phyloP scores from a whole-genome alignment of 2,329 filamentous ascomycete genomes.

The Claviceps sorghi region DNA sequence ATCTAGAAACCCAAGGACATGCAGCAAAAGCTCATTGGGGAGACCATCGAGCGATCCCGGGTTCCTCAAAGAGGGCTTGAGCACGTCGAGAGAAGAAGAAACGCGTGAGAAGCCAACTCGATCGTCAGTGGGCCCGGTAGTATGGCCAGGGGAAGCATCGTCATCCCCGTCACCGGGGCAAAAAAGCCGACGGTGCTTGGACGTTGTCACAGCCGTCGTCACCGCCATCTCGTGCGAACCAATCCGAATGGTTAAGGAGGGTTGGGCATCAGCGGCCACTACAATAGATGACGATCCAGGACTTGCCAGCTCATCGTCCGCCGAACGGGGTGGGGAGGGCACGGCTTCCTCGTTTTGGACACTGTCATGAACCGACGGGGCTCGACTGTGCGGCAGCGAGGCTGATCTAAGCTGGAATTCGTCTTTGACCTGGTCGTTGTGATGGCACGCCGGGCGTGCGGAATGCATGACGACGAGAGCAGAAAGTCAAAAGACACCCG shows the following conservation, averaged over 20 bases:
- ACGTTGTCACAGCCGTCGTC: background rate
- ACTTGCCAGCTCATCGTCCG: constrained; percentile 2
- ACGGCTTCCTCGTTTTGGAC: constrained; percentile 1
- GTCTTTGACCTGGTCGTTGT: constrained; percentile 1
- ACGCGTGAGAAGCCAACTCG: background rate
- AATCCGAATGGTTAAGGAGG: too few species aligned
- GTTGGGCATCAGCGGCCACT: constrained; percentile 2
- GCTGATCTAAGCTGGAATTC: background rate
- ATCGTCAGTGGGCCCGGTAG: background rate
- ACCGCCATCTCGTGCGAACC: background rate
- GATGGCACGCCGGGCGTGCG: background rate
- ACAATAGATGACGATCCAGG: background rate
- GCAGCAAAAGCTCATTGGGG: constrained; percentile 42
- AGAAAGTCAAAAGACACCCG: background rate
- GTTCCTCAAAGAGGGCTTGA: background rate
- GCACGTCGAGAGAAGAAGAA: background rate
- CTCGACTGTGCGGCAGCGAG: background rate
- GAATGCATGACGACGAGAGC: constrained; percentile 7
- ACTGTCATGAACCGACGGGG: background rate
- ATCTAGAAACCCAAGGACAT: constrained; percentile 41
- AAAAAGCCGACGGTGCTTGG: background rate
- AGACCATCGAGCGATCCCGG: constrained; percentile 23
- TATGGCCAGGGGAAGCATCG: background rate
- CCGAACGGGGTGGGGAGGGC: background rate
- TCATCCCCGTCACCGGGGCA: background rate